A percentile compares a stretch with the other conserved stretches of the same genome.
Conservation (phyloP, 495 filamentous ascomycete genomes). For the Xylaria castorea region DNA sequence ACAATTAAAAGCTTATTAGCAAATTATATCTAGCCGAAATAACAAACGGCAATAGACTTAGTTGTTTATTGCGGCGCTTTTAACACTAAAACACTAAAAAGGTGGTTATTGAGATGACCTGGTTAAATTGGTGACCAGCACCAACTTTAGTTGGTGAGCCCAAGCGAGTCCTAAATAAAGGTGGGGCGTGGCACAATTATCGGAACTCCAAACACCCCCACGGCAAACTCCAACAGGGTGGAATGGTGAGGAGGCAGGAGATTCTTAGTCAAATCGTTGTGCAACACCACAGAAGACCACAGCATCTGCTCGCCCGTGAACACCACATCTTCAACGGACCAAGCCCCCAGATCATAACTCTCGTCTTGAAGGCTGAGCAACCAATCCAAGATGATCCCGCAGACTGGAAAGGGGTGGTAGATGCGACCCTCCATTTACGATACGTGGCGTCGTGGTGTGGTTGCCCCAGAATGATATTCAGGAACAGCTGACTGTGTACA, state of each 20-base stretch:
- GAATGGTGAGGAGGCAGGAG: background rate
- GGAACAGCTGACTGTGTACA: slow-evolving; percentile 16
- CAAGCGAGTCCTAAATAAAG: too few relatives aligned
- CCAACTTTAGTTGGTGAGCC: too few relatives aligned
- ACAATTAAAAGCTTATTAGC: too few relatives aligned
- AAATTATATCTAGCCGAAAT: too few relatives aligned
- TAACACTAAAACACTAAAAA: too few relatives aligned
- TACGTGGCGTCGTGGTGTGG: slow-evolving; percentile 25
- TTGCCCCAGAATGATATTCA: slow-evolving; percentile 24
- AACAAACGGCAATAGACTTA: too few relatives aligned
- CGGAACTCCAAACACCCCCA: background rate
- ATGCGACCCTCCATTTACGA: slow-evolving; percentile 26
- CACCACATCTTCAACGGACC: slow-evolving; percentile 10
- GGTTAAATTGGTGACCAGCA: too few relatives aligned
- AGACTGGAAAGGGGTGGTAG: slow-evolving; percentile 7
- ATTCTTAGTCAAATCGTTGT: background rate
- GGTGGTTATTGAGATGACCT: too few relatives aligned
- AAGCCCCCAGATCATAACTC: background rate
- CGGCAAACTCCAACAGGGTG: slow-evolving; percentile 8
- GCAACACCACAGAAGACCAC: slow-evolving; percentile 13
- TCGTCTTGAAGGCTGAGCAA: slow-evolving; percentile 19
- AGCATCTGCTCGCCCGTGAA: slow-evolving; percentile 3
- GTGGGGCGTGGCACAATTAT: too few relatives aligned
- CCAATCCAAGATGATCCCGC: slow-evolving; percentile 12
- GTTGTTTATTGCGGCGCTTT: too few relatives aligned